phyloP scores from a whole-genome alignment of 75 land plant genomes.

The Azolla pinnata region DNA sequence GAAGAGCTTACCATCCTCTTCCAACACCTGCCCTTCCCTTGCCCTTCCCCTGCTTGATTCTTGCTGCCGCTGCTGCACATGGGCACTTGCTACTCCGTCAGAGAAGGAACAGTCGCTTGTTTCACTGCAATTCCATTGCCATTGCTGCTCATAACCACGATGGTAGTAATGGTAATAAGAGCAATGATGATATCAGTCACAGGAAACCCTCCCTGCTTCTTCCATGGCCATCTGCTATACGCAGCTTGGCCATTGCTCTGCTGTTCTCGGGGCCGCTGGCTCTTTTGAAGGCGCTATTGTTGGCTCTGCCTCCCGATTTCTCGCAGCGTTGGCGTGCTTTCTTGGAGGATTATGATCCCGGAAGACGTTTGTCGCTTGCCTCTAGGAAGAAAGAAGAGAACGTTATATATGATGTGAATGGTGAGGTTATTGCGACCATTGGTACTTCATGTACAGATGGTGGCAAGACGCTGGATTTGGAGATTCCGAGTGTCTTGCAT shows the following conservation, averaged over 20 bases:
- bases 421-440: slow-evolving; percentile 34
- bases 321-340: slow-evolving; percentile 25
- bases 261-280: slow-evolving; percentile 26
- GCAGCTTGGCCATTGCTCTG: slow-evolving; percentile 21
- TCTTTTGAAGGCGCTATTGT: slow-evolving; percentile 12
- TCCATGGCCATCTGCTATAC: background rate
- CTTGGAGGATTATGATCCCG: slow-evolving; percentile 13
- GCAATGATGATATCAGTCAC: too few relatives aligned
- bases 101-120: too few relatives aligned
- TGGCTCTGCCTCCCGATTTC: slow-evolving; percentile 42
- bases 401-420: slow-evolving; percentile 37
- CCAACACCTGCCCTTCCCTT: too few relatives aligned
- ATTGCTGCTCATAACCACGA: too few relatives aligned
- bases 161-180: too few relatives aligned
- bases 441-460: slow-evolving; percentile 15
- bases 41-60: too few relatives aligned
- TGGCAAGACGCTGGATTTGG: background rate
- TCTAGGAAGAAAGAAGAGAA: slow-evolving; percentile 19
- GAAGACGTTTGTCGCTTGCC: background rate
- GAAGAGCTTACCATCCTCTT: too few relatives aligned
- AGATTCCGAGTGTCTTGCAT: slow-evolving; percentile 40
- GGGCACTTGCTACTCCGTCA: too few relatives aligned
- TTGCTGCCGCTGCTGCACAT: too few relatives aligned
- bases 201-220: background rate
- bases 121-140: too few relatives aligned